These are phyloP conservation scores for Sporodiniella umbellata DNA, from an alignment of 371 early-diverging fungal species.

Conservation along the genomic window DNA sequence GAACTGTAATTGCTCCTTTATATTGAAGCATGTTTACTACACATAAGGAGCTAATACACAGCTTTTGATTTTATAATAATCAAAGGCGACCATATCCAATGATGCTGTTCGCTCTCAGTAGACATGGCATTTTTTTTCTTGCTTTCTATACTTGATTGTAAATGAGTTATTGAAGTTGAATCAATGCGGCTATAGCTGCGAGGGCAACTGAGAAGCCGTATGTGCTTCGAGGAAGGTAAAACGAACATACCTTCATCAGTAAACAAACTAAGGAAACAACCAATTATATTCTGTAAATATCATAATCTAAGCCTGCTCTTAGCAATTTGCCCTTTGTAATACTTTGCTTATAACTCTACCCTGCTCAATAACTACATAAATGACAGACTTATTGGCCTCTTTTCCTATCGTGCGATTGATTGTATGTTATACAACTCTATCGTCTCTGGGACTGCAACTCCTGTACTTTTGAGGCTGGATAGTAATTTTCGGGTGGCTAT, in stretches of 20 bases:
- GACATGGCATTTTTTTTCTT: slow-evolving; percentile 5
- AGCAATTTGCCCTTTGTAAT: slow-evolving; percentile 7
- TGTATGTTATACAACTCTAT: slow-evolving; percentile 8
- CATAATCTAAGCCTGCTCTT: slow-evolving; percentile 8
- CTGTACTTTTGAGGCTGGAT: no score
- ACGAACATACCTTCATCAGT: slow-evolving; percentile 6
- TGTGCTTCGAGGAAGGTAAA: slow-evolving; percentile 8
- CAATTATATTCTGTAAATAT: slow-evolving; percentile 11
- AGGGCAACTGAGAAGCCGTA: slow-evolving; percentile 7
- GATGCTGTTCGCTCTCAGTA: slow-evolving; percentile 3
- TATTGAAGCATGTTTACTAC: not conserved
- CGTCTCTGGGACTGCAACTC: not conserved
- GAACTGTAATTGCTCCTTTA: not conserved
- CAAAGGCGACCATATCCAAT: slow-evolving; percentile 4
- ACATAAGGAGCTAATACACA: not conserved
- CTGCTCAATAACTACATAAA: slow-evolving; percentile 2
- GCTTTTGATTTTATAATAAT: no score
- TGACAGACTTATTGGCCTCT: slow-evolving; percentile 5
- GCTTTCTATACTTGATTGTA: slow-evolving; percentile 3
- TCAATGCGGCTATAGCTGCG: slow-evolving; percentile 3
- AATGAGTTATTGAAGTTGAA: slow-evolving; percentile 3
- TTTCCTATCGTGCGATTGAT: slow-evolving; percentile 3
- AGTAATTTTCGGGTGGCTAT: no score
- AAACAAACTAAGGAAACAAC: slow-evolving; percentile 8
- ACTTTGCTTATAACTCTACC: slow-evolving; percentile 4